Percentiles rank a stretch among this genome's conserved stretches.
These are phyloP conservation scores for Aspergillus caelatus DNA, from an alignment of 2,329 filamentous ascomycete species.

Conservation along the genomic window DNA sequence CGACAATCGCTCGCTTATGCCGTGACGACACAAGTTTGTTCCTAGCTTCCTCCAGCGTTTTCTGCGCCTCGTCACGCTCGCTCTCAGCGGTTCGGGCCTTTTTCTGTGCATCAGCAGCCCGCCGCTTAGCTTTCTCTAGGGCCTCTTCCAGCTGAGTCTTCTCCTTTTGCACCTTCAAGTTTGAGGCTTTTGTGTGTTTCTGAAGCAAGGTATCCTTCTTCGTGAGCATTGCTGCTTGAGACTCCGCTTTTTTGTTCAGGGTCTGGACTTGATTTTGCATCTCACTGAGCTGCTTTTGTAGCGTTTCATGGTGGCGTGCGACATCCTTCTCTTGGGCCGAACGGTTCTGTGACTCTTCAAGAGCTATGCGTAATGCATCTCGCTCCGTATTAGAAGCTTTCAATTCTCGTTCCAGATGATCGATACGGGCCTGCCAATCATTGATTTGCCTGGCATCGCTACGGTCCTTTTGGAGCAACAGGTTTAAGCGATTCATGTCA, in stretches of 20 bases:
- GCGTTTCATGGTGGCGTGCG: background rate
- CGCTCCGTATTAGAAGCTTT: background rate
- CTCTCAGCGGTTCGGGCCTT: background rate
- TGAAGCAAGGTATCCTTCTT: background rate
- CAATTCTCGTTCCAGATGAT: background rate
- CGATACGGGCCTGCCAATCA: background rate
- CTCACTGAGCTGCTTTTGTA: background rate
- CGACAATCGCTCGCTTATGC: background rate
- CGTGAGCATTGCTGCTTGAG: background rate
- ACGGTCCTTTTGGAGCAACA: background rate
- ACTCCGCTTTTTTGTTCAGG: conserved; percentile 1
- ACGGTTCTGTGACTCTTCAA: background rate
- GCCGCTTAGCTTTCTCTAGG: background rate
- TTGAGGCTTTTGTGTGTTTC: background rate
- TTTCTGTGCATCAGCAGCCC: background rate
- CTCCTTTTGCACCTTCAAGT: background rate
- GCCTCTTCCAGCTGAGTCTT: conserved; percentile 1
- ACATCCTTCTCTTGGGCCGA: background rate
- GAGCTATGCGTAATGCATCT: conserved; percentile 1
- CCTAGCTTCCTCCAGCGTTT: background rate
- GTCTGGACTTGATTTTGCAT: background rate
- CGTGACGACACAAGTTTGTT: background rate
- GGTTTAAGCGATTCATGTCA: conserved; percentile 1
- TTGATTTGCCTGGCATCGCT: background rate
- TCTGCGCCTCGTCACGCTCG: background rate